Percentiles rank a stretch among this genome's conserved stretches.
Conservation (phyloP, 2,329 filamentous ascomycete species). For the Penicillium expansum region DNA sequence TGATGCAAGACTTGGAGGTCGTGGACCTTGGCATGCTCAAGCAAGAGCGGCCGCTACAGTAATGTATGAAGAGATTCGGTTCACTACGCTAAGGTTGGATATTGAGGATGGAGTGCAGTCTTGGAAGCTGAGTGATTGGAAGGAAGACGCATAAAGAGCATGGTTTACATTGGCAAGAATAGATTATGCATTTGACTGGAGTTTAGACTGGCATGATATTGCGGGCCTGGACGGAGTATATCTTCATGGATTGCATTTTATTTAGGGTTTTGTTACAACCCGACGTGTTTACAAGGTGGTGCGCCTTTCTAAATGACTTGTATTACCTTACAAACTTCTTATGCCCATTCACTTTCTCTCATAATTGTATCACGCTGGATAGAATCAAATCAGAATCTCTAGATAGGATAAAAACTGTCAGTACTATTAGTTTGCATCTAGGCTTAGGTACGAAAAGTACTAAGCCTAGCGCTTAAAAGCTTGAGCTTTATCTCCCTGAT, state of each 20-base stretch:
- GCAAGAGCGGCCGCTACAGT: slow-evolving; percentile 50
- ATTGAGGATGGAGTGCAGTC: slow-evolving; percentile 62
- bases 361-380: neutral
- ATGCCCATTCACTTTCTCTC: neutral
- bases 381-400: neutral
- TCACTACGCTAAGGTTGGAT: slow-evolving; percentile 61
- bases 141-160: slow-evolving; percentile 17
- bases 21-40: slow-evolving; percentile 56
- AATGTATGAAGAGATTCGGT: slow-evolving; percentile 63
- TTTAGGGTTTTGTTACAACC: neutral
- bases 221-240: neutral
- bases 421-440: too few relatives aligned
- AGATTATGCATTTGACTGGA: neutral
- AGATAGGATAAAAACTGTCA: neutral
- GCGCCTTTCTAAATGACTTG: neutral
- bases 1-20: slow-evolving; percentile 60
- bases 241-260: too few relatives aligned
- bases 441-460: neutral
- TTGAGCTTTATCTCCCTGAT: neutral
- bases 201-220: neutral
- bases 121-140: slow-evolving; percentile 65
- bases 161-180: neutral
- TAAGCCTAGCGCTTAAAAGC: neutral
- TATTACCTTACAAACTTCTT: neutral
- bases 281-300: neutral